A percentile compares a stretch with the other conserved stretches of the same genome.
Evolutionary conservation across 345 rosid species (phyloP).

Genomic region (Linum lewisii): DNA sequence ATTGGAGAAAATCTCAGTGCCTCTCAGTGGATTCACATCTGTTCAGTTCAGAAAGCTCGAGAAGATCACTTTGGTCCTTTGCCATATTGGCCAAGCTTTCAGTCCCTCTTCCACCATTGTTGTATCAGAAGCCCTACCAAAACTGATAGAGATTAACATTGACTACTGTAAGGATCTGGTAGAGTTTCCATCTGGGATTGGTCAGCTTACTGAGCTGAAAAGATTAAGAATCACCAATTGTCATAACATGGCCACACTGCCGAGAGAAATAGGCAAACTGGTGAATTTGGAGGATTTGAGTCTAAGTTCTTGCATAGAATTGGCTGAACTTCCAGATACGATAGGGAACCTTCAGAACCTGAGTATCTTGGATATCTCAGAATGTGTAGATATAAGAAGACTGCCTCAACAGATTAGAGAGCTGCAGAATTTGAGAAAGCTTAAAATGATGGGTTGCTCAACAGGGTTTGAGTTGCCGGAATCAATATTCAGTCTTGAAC

Average conservation of each 20-base stretch:
- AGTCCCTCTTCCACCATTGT: not conserved
- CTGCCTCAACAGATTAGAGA: constrained; percentile 19
- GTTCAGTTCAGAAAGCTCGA: constrained; percentile 6
- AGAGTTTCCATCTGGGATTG: constrained; percentile 16
- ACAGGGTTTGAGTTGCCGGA: constrained; percentile 15
- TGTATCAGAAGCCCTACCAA: constrained; percentile 14
- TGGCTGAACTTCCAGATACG: constrained; percentile 18
- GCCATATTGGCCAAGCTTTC: constrained; percentile 19
- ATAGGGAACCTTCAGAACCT: constrained; percentile 16
- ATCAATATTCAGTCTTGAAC: constrained; percentile 13
- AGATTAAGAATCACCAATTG: constrained; percentile 22
- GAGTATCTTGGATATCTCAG: constrained; percentile 19
- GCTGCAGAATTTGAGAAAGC: constrained; percentile 11
- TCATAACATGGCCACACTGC: constrained; percentile 13
- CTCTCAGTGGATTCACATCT: constrained; percentile 6
- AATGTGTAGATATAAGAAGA: constrained; percentile 9
- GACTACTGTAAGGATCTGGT: constrained; percentile 26
- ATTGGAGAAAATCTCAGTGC: constrained; percentile 18
- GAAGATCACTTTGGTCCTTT: constrained; percentile 23
- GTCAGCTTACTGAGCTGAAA: constrained; percentile 11
- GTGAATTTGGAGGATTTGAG: constrained; percentile 18
- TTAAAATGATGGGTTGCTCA: constrained; percentile 20
- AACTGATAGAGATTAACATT: constrained; percentile 17
- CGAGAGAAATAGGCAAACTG: constrained; percentile 17
- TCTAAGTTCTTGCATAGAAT: constrained; percentile 16